A percentile compares a stretch with the other conserved stretches of the same genome.
These are phyloP conservation scores for Trifolium pratense DNA, from an alignment of 306 rosid species.

Conservation along the genomic window DNA sequence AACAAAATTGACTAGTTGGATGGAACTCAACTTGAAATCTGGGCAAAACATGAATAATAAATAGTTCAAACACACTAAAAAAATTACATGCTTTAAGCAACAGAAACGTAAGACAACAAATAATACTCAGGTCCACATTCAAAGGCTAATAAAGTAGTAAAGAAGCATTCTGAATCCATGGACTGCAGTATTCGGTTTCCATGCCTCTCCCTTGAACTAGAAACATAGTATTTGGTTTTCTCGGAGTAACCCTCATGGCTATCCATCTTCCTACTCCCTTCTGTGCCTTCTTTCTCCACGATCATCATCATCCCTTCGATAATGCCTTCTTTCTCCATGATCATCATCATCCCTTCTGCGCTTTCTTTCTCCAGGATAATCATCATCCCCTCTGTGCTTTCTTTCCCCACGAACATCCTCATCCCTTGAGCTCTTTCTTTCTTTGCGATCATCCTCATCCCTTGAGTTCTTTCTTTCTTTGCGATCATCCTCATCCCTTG, in stretches of 20 bases:
- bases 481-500: conserved; percentile 9
- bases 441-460: conserved; percentile 24
- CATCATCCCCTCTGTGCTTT: conserved; percentile 37
- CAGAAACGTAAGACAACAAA: background rate
- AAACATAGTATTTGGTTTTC: conserved; percentile 1
- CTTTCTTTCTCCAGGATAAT: conserved; percentile 29
- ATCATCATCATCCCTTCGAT: too few species aligned
- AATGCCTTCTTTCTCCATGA: conserved; percentile 40
- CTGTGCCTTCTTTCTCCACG: too few species aligned
- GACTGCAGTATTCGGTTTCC: background rate
- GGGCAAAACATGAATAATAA: background rate
- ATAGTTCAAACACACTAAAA: conserved; percentile 6
- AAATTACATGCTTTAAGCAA: conserved; percentile 16
- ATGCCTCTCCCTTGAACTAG: conserved; percentile 2
- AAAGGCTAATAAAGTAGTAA: conserved; percentile 4
- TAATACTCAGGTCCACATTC: conserved; percentile 14
- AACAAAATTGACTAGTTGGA: conserved; percentile 8
- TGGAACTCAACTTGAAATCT: conserved; percentile 10
- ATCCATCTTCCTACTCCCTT: conserved; percentile 47
- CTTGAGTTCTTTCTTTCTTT: background rate
- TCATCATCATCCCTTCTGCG: conserved; percentile 46
- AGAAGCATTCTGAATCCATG: conserved; percentile 2
- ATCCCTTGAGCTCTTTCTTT: conserved; percentile 4
- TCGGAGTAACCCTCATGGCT: conserved; percentile 23
- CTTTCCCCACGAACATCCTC: conserved; percentile 10